A percentile compares a stretch with the other conserved stretches of the same genome.
These are phyloP conservation scores for Epichloe scottii DNA, from an alignment of 2,329 filamentous ascomycete species.

Conservation along the genomic window DNA sequence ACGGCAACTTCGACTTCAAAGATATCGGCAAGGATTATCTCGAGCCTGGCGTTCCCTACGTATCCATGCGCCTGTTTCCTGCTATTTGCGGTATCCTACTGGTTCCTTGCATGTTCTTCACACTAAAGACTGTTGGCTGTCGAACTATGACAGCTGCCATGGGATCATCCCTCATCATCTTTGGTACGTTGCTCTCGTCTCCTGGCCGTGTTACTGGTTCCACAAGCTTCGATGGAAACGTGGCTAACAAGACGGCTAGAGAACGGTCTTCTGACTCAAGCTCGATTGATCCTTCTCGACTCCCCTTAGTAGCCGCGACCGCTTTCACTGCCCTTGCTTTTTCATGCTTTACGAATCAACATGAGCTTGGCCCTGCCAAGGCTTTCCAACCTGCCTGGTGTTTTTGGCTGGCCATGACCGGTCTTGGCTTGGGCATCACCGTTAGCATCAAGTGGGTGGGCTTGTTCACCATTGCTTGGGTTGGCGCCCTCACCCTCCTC, in stretches of 20 bases:
- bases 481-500: constrained; percentile 76
- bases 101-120: constrained; percentile 88
- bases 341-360: constrained; percentile 89
- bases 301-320: constrained; percentile 85
- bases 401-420: constrained; percentile 89
- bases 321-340: constrained; percentile 84
- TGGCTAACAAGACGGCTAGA: constrained; percentile 41
- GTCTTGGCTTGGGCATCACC: constrained; percentile 78
- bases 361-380: constrained; percentile 79
- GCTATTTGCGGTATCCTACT: constrained; percentile 80
- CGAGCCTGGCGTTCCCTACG: constrained; percentile 88
- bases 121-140: constrained; percentile 81
- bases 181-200: constrained; percentile 49
- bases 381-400: constrained; percentile 89
- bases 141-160: constrained; percentile 73
- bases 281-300: constrained; percentile 88
- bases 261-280: constrained; percentile 90
- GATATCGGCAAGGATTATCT: constrained; percentile 98
- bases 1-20: constrained; percentile 97
- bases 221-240: not conserved
- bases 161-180: constrained; percentile 78
- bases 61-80: constrained; percentile 90
- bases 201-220: not conserved
- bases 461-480: constrained; percentile 96
- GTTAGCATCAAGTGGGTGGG: constrained; percentile 98